phyloP scores from a whole-genome alignment of 1,284 basidiomycete species.

The Fomitopsis palustris region DNA sequence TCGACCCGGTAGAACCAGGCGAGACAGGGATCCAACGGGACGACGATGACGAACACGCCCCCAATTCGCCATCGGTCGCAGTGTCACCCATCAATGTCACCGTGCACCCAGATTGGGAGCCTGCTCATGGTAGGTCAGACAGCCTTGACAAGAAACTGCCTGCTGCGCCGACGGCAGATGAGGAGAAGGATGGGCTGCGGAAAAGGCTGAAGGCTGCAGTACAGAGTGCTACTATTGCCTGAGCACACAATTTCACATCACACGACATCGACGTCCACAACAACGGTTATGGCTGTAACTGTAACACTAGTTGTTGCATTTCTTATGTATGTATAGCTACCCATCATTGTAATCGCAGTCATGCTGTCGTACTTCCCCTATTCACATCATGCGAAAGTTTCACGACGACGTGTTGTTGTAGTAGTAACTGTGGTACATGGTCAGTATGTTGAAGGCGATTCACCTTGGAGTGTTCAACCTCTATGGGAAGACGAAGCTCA shows the following conservation, averaged over 20 bases:
- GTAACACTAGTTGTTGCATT: neutral
- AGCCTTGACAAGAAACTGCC: neutral
- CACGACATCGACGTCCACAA: neutral
- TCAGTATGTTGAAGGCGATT: neutral
- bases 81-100: neutral
- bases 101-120: neutral
- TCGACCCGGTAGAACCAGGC: slow-evolving; percentile 51
- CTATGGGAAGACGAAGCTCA: neutral
- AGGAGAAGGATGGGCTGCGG: slow-evolving; percentile 19
- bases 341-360: neutral
- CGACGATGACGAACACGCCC: neutral
- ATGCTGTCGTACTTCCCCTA: neutral
- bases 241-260: neutral
- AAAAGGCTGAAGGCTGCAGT: slow-evolving; percentile 28
- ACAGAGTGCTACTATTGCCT: slow-evolving; percentile 10
- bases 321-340: neutral
- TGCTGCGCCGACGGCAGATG: neutral
- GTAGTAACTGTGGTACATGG: neutral
- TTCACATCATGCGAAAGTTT: too few species aligned
- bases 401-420: too few species aligned
- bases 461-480: neutral
- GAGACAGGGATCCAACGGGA: slow-evolving; percentile 23
- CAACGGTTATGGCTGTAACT: neutral
- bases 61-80: neutral
- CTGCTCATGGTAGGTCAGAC: neutral